These are phyloP conservation scores for Aotearoamyces nothofagi DNA, from an alignment of 2,329 filamentous ascomycete genomes.

Conservation along the genomic window DNA sequence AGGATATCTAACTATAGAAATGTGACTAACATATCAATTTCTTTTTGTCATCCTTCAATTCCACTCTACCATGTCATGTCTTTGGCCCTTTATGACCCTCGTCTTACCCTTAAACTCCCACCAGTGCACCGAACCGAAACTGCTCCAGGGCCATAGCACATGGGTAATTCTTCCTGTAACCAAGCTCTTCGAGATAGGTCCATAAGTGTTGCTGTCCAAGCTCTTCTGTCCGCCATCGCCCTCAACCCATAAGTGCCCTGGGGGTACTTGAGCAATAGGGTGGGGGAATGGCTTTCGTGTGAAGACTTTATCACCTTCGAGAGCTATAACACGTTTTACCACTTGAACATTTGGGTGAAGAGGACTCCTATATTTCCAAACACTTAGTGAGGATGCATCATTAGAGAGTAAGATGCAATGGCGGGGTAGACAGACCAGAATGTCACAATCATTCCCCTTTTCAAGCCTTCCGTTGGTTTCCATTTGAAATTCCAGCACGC, in stretches of 20 bases:
- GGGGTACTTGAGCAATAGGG: conserved; percentile 48
- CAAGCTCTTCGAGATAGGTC: conserved; percentile 62
- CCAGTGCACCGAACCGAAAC: conserved; percentile 41
- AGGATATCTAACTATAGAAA: no score
- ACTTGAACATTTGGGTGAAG: conserved; percentile 50
- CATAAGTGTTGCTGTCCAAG: conserved; percentile 80
- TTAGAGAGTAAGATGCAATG: background rate
- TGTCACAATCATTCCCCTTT: conserved; percentile 61
- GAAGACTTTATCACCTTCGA: conserved; percentile 64
- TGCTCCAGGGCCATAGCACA: conserved; percentile 53
- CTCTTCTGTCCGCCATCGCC: conserved; percentile 63
- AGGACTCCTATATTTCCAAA: conserved; percentile 41
- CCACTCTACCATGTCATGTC: conserved; percentile 4
- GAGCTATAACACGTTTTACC: conserved; percentile 70
- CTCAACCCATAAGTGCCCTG: conserved; percentile 87
- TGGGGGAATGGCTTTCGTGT: conserved; percentile 46
- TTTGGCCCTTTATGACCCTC: conserved; percentile 22
- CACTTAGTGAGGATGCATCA: background rate
- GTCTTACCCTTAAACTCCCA: conserved; percentile 30
- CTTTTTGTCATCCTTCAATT: no score
- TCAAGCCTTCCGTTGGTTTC: conserved; percentile 38
- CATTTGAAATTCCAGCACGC: conserved; percentile 44
- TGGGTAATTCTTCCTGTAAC: conserved; percentile 62
- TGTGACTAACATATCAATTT: no score
- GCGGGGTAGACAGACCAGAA: conserved; percentile 35